Percentiles rank a stretch among this genome's conserved stretches.
Conservation (phyloP, 164 flowering plant species). For the Vitis rupestris region DNA sequence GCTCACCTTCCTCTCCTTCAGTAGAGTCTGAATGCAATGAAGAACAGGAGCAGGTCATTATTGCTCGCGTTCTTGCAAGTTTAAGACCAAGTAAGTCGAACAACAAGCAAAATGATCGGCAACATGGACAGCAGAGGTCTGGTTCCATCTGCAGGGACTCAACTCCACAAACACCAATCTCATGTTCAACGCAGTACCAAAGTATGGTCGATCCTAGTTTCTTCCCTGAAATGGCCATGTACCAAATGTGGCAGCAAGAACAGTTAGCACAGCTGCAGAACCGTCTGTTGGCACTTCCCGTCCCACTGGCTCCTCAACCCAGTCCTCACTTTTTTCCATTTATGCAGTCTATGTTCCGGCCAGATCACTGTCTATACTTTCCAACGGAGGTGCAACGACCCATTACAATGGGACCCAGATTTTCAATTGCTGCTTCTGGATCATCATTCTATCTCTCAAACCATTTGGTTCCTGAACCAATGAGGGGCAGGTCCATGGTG, state of each 20-base stretch:
- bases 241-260: slow-evolving; percentile 51
- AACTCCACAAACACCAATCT: slow-evolving; percentile 17
- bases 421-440: slow-evolving; percentile 25
- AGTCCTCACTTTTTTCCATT: slow-evolving; percentile 37
- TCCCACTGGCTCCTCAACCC: slow-evolving; percentile 26
- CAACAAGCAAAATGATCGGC: slow-evolving; percentile 24
- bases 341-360: slow-evolving; percentile 37
- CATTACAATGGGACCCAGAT: slow-evolving; percentile 19
- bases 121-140: slow-evolving; percentile 25
- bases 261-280: slow-evolving; percentile 39
- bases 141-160: slow-evolving; percentile 19
- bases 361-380: slow-evolving; percentile 29
- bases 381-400: slow-evolving; percentile 34
- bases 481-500: slow-evolving; percentile 32
- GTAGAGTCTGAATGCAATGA: slow-evolving; percentile 32
- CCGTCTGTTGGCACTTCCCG: slow-evolving; percentile 28
- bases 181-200: slow-evolving; percentile 30
- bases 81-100: slow-evolving; percentile 30
- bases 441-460: slow-evolving; percentile 33
- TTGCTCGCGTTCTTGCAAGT: slow-evolving; percentile 48
- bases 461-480: slow-evolving; percentile 13
- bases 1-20: slow-evolving; percentile 23
- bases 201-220: slow-evolving; percentile 33
- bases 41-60: slow-evolving; percentile 56
- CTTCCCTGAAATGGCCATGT: slow-evolving; percentile 40